Base-by-base conservation (phyloP, 441 rosid species). In the Pelargonium myrrhifolium region DNA sequence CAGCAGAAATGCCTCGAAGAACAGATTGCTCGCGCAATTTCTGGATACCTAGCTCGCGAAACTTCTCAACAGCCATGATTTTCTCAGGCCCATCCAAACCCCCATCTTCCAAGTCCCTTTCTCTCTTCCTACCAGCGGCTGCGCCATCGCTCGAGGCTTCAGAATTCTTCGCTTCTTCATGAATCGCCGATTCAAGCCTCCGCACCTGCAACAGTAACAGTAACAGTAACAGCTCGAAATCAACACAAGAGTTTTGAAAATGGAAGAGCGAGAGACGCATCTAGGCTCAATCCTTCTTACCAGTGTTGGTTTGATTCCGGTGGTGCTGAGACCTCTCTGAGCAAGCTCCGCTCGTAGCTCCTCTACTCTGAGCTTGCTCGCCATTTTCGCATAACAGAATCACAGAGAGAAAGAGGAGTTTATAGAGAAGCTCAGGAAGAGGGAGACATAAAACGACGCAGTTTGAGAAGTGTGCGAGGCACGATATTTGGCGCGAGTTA, bases 1-100 rank as follows among this genome's bases (percentile, higher is more conserved):
- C 64, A 6, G 79, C 6, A 15, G 80, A 75, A 72, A 88, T 43
- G 58, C 90, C 84, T 39, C 75, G 76, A 72, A 78, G 78, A 69
- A 31, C 76, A 26, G 92, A 88, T 80, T 86, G 85, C 21, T 85
- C 85, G 0, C 94, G 90, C 70, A 90, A 76, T 53, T 85, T 86
- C 76, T 79, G 82, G 65, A 88, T 72, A 76, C 75, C 81, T 90
- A 86, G 80, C 49, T 68, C 79, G 8, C 80, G 82, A 68, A 82
- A 76, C 63, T 74, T 74, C 20, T 75, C 88, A 55, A 72, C 68
- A n/a, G 82, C 89, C 65, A 18, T 68, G 71, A 85, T 43, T 69
- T 86, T 86, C 35, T 59, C 70, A 24, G 76, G 70, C 37, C 73
- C 80, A 67, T 72, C 68, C 45, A 76, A 74, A n/a, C 66, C 79